Base-by-base conservation (phyloP, 2,329 filamentous ascomycete species). In the Cladosporium halotolerans region DNA sequence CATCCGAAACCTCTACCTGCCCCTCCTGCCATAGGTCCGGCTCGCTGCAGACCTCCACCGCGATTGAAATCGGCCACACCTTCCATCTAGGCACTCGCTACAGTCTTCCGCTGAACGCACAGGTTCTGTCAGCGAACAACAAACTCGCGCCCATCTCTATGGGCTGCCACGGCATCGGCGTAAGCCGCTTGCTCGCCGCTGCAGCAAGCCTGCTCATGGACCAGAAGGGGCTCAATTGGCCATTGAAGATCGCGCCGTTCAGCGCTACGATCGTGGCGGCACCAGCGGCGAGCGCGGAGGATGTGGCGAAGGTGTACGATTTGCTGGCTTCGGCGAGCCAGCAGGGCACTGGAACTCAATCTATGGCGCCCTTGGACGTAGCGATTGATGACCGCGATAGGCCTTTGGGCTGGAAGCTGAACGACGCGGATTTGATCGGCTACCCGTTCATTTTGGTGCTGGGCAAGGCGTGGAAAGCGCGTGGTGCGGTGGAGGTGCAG, bases 101-200 rank as follows among this genome's bases (percentile, higher is more conserved):
- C 73, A 91, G 87, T 19, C 76, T 81, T 16, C 85, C 89, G 0
- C 76, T 99, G 0, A 73, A 79, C 7, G 86, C 88, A 1, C 76
- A 71, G 1, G 79, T 93, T 2, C 61, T 65, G n/a, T 57, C 63
- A 43, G 61, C 59, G n/a, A 65, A 60, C 23, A 65, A 68, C 31
- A 59, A 70, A 13, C 68, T 68, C 8, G 76, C 82, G 0, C 76
- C 83, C 0, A 79, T 96, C 64, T 83, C 95, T 59, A 99, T 99
- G 93, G 93, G 93, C 52, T 99, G 93, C 68, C 89, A 96, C 66
- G 93, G 93, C 1, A 95, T 99, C 57, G 93, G 93, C 1, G 83
- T 99, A 14, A 95, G 90, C 4, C 85, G 93, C 42, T 84, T 99
- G 62, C 85, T 99, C 57, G 90, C 86, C 8, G 89, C 93, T 1